A percentile compares a stretch with the other conserved stretches of the same genome.
phyloP scores from a whole-genome alignment of 2,329 filamentous ascomycete species.

The Pseudocercospora vitis region DNA sequence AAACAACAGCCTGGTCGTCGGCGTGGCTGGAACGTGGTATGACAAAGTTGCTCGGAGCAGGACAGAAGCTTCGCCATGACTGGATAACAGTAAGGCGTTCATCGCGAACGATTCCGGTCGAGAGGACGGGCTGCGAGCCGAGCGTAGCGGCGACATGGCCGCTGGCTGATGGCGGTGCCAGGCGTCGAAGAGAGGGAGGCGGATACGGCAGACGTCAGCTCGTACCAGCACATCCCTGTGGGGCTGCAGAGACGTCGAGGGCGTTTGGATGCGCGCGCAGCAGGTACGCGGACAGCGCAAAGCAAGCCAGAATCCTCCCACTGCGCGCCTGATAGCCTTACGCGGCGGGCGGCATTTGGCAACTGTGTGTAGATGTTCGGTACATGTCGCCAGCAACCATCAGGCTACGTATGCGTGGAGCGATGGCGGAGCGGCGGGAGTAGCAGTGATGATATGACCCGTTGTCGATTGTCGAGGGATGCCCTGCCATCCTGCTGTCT shows the following conservation, averaged over 20 bases:
- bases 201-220: slow-evolving; percentile 10
- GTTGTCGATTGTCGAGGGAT: too few relatives aligned
- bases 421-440: neutral
- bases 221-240: neutral
- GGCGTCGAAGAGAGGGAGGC: neutral
- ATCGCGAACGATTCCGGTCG: neutral
- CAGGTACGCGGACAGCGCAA: slow-evolving; percentile 1
- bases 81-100: neutral
- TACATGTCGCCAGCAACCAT: too few relatives aligned
- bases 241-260: neutral
- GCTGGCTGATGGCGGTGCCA: neutral
- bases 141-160: neutral
- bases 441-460: neutral
- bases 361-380: neutral
- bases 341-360: neutral
- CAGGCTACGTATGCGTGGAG: too few relatives aligned
- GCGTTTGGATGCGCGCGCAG: neutral
- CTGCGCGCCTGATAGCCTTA: neutral
- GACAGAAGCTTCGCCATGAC: neutral
- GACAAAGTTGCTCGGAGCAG: neutral
- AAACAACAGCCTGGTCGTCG: neutral
- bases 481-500: too few relatives aligned
- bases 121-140: neutral
- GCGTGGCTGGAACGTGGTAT: neutral
- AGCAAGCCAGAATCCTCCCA: slow-evolving; percentile 3